Evolutionary conservation across 2,329 filamentous ascomycete genomes (phyloP).

Genomic region (Beauveria australis): DNA sequence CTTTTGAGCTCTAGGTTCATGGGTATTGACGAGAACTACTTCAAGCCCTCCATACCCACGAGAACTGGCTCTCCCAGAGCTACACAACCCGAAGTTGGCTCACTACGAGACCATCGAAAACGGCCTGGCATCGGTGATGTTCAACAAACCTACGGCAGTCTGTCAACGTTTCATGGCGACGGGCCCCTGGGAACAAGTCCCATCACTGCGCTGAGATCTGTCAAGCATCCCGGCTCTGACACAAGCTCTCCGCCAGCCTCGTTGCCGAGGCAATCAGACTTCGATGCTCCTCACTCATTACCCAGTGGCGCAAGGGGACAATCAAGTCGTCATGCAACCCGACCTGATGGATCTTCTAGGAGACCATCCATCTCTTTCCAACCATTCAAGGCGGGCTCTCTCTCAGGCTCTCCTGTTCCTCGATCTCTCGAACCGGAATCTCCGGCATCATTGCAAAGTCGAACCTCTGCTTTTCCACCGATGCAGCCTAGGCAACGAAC

Average conservation of each 20-base stretch:
- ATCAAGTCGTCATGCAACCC: slow-evolving; percentile 27
- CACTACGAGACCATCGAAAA: slow-evolving; percentile 59
- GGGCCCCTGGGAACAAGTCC: slow-evolving; percentile 73
- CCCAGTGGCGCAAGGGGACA: slow-evolving; percentile 35
- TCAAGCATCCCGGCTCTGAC: slow-evolving; percentile 53
- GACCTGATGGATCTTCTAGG: slow-evolving; percentile 47
- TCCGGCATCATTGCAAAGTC: slow-evolving; percentile 45
- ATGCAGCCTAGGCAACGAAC: slow-evolving; percentile 57
- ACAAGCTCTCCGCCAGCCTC: slow-evolving; percentile 52
- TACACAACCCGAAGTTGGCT: slow-evolving; percentile 54
- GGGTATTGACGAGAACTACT: slow-evolving; percentile 81
- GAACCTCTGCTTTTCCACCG: slow-evolving; percentile 38
- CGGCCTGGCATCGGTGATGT: slow-evolving; percentile 45
- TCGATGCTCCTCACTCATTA: slow-evolving; percentile 42
- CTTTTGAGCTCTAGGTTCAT: slow-evolving; percentile 88
- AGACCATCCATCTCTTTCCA: slow-evolving; percentile 84
- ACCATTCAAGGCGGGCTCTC: slow-evolving; percentile 89
- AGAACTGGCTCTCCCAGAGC: slow-evolving; percentile 32
- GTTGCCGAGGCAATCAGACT: slow-evolving; percentile 35
- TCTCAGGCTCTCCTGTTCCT: slow-evolving; percentile 76
- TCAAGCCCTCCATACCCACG: slow-evolving; percentile 66
- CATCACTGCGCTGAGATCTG: slow-evolving; percentile 70
- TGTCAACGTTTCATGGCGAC: slow-evolving; percentile 84
- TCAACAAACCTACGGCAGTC: slow-evolving; percentile 77
- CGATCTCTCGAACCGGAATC: slow-evolving; percentile 41